phyloP scores from a whole-genome alignment of 768 basidiomycete genomes.

The Panaeolus papilionaceus region DNA sequence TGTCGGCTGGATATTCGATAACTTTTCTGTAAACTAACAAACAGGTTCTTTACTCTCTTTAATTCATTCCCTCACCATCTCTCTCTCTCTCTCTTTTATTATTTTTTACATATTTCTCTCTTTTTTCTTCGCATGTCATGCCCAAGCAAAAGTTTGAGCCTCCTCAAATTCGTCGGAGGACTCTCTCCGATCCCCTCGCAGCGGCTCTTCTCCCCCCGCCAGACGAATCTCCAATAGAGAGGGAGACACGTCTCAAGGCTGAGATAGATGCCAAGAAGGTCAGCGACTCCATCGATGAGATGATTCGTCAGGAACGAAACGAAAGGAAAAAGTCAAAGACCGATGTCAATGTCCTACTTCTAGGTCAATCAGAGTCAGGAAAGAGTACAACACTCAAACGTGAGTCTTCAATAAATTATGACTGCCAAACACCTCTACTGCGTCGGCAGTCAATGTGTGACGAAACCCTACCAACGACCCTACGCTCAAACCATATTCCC shows the following conservation, averaged over 20 bases:
- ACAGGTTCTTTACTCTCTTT: constrained; percentile 13
- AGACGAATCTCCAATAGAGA: constrained; percentile 72
- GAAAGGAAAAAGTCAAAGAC: constrained; percentile 64
- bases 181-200: constrained; percentile 73
- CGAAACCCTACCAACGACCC: background rate
- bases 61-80: constrained; percentile 17
- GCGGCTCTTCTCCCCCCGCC: constrained; percentile 71
- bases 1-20: constrained; percentile 26
- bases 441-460: background rate
- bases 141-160: constrained; percentile 42
- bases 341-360: constrained; percentile 77
- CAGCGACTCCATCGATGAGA: constrained; percentile 81
- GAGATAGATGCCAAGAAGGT: constrained; percentile 77
- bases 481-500: background rate
- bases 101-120: constrained; percentile 24
- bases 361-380: constrained; percentile 90
- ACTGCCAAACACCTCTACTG: background rate
- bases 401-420: constrained; percentile 49
- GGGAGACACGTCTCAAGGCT: constrained; percentile 65
- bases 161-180: constrained; percentile 40
- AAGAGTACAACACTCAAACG: constrained; percentile 90
- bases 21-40: constrained; percentile 22
- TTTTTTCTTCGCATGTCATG: constrained; percentile 40
- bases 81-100: background rate
- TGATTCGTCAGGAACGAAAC: constrained; percentile 69